A percentile compares a stretch with the other conserved stretches of the same genome.
Evolutionary conservation across 306 rosid genomes (phyloP).

Genomic region (Spatholobus suberectus): DNA sequence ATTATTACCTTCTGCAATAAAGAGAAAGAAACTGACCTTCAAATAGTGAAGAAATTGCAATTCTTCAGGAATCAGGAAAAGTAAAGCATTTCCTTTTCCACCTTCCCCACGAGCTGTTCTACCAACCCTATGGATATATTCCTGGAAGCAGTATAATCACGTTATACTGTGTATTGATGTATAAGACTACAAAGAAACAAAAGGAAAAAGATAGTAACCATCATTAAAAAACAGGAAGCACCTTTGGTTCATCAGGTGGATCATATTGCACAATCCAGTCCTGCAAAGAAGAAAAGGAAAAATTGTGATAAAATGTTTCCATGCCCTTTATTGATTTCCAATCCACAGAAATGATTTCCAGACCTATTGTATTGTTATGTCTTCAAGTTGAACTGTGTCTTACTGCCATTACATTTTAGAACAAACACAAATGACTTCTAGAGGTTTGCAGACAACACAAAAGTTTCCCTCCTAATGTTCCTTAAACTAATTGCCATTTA

Average conservation of each 20-base stretch:
- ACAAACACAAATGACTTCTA: background rate
- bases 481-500: background rate
- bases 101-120: slow-evolving; percentile 99
- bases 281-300: slow-evolving; percentile 52
- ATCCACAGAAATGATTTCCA: slow-evolving; percentile 5
- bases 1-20: background rate
- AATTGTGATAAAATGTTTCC: slow-evolving; percentile 17
- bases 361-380: background rate
- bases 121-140: slow-evolving; percentile 97
- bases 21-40: slow-evolving; percentile 60
- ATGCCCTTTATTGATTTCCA: slow-evolving; percentile 3
- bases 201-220: background rate
- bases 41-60: slow-evolving; percentile 80
- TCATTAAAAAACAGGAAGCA: slow-evolving; percentile 39
- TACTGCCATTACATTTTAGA: background rate
- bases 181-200: slow-evolving; percentile 14
- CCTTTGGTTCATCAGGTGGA: slow-evolving; percentile 99
- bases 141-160: slow-evolving; percentile 56
- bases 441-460: background rate
- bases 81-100: slow-evolving; percentile 84
- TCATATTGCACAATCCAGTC: slow-evolving; percentile 99
- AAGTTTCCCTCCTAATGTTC: slow-evolving; percentile 4
- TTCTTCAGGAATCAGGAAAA: slow-evolving; percentile 86
- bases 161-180: slow-evolving; percentile 14
- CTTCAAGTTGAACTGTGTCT: background rate